Conservation (phyloP, 257 asterid genomes). For the Salvia hispanica region DNA sequence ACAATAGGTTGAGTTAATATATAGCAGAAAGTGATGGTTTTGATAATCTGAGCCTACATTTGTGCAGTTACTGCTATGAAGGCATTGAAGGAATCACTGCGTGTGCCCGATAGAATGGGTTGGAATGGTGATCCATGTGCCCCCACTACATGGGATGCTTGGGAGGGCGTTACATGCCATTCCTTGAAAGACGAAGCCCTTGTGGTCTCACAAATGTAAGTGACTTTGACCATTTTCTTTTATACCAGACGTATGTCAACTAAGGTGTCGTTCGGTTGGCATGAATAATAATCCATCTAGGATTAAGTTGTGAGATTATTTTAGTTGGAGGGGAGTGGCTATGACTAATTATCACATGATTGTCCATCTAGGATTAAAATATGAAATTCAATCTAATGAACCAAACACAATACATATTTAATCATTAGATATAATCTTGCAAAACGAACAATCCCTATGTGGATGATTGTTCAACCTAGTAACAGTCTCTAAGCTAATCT, state of each 20-base stretch:
- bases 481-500: background rate
- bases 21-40: background rate
- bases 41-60: slow-evolving; percentile 10
- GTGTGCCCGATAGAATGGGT: slow-evolving; percentile 95
- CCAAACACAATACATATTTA: too few species aligned
- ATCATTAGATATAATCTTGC: too few species aligned
- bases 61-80: slow-evolving; percentile 85
- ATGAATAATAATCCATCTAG: too few species aligned
- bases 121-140: slow-evolving; percentile 99
- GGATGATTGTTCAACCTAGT: background rate
- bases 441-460: background rate
- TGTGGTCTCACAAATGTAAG: slow-evolving; percentile 85
- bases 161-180: slow-evolving; percentile 98
- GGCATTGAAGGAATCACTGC: slow-evolving; percentile 85
- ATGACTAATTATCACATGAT: too few species aligned
- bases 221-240: background rate
- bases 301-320: too few species aligned
- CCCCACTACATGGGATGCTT: slow-evolving; percentile 97
- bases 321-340: too few species aligned
- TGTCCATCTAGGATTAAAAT: too few species aligned
- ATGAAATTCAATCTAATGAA: too few species aligned
- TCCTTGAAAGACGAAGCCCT: slow-evolving; percentile 54
- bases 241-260: background rate
- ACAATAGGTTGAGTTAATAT: background rate
- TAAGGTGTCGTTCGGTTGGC: too few species aligned